Evolutionary conservation across 2,329 filamentous ascomycete genomes (phyloP).

Genomic region (Fusarium guadeloupense): DNA sequence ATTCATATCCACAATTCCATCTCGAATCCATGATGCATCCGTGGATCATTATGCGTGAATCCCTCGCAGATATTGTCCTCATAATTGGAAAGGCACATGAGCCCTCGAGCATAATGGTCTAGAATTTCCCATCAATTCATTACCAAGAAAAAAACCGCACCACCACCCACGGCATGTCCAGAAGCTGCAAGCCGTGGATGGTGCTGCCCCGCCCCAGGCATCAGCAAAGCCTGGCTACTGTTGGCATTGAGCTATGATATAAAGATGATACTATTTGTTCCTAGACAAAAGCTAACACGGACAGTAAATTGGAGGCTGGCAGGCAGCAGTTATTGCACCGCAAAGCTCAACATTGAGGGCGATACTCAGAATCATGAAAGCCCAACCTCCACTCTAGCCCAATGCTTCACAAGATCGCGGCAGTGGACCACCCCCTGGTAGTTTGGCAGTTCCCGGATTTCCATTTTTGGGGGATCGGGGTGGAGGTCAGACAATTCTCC

Average conservation of each 20-base stretch:
- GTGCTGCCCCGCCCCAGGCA: constrained; percentile 29
- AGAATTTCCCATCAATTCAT: constrained; percentile 1
- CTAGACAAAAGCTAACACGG: background rate
- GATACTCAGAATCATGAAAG: background rate
- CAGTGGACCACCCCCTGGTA: constrained; percentile 12
- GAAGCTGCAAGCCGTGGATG: constrained; percentile 4
- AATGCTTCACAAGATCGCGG: background rate
- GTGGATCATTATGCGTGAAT: constrained; percentile 15
- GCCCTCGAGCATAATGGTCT: constrained; percentile 1
- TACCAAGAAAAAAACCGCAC: too few species aligned
- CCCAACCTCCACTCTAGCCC: too few species aligned
- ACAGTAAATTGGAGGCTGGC: background rate
- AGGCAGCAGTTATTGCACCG: constrained; percentile 16
- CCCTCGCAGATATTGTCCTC: constrained; percentile 15
- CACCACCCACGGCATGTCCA: background rate
- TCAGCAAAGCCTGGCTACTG: constrained; percentile 7
- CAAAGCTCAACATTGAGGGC: constrained; percentile 1
- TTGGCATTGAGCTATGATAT: background rate
- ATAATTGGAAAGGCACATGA: constrained; percentile 5
- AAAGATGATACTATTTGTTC: background rate
- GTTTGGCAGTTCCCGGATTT: constrained; percentile 23
- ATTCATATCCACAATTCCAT: constrained; percentile 21
- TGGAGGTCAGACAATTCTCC: constrained; percentile 25
- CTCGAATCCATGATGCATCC: constrained; percentile 24
- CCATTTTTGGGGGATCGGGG: constrained; percentile 19